A percentile compares a stretch with the other conserved stretches of the same genome.
Conservation (phyloP, 257 asterid genomes). For the Eustoma russellianum region DNA sequence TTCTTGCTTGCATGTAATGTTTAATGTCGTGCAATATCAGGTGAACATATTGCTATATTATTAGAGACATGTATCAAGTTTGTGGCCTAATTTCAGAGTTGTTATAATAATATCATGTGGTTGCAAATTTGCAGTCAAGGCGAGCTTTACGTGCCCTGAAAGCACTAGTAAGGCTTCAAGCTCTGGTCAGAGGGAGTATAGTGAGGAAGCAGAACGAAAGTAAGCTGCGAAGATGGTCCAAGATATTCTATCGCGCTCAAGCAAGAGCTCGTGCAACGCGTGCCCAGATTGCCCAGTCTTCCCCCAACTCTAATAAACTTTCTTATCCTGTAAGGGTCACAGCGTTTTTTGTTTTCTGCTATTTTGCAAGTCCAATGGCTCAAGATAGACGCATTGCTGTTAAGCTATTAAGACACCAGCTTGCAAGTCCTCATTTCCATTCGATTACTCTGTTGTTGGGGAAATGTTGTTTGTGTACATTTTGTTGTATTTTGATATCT, state of each 20-base stretch:
- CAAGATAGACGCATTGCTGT: neutral
- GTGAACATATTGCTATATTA: no score
- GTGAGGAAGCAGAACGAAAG: constrained; percentile 64
- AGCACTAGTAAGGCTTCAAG: constrained; percentile 87
- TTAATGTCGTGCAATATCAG: no score
- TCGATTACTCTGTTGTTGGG: no score
- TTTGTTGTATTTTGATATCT: no score
- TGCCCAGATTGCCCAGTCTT: constrained; percentile 36
- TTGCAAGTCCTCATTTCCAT: no score
- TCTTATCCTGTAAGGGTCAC: constrained; percentile 28
- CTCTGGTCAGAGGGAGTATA: constrained; percentile 70
- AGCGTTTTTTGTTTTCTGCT: constrained; percentile 6
- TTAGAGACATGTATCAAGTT: neutral
- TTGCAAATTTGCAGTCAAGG: constrained; percentile 39
- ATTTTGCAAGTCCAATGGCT: neutral
- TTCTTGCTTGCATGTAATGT: no score
- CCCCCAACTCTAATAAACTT: constrained; percentile 42
- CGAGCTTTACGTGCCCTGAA: constrained; percentile 79
- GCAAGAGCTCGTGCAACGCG: constrained; percentile 53
- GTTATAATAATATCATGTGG: neutral
- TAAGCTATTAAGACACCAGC: no score
- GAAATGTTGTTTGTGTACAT: no score
- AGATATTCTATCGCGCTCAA: constrained; percentile 57
- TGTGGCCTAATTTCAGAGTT: neutral
- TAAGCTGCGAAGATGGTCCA: constrained; percentile 36